Evolutionary conservation across 108 stramenopile species (phyloP).

Genomic region (Pseudonitzschia delicatissima): DNA sequence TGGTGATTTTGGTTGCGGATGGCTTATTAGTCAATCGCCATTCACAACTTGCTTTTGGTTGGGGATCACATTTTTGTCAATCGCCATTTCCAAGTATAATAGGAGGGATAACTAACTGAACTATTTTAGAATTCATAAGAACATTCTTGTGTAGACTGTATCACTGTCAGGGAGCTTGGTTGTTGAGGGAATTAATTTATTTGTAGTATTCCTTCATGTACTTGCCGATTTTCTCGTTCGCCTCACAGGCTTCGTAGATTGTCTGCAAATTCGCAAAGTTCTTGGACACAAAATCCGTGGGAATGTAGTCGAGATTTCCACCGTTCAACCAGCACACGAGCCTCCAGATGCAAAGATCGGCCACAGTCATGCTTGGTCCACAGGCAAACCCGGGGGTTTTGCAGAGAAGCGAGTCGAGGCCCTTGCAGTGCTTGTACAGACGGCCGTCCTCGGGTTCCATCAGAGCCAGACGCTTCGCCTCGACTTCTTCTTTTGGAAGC

Average conservation of each 20-base stretch:
- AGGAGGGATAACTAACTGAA: neutral
- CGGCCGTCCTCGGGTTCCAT: slow-evolving; percentile 13
- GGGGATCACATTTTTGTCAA: no score
- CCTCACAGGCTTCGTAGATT: neutral
- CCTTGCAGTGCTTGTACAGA: slow-evolving; percentile 5
- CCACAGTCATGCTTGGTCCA: slow-evolving; percentile 9
- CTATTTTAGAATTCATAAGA: neutral
- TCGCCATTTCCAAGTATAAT: neutral
- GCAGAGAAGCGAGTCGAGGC: slow-evolving; percentile 8
- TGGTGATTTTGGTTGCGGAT: no score
- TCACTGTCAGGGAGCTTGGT: neutral
- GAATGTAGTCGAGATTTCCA: slow-evolving; percentile 11
- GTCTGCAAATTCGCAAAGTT: neutral
- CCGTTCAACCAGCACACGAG: neutral
- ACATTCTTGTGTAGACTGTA: neutral
- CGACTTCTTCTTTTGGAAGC: neutral
- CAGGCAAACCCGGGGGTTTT: neutral
- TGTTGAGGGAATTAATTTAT: neutral
- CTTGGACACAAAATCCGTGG: neutral
- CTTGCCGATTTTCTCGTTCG: slow-evolving; percentile 1
- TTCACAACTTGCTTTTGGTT: no score
- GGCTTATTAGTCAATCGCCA: no score
- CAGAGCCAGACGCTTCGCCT: neutral
- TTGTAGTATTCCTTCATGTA: slow-evolving; percentile 3
- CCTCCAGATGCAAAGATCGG: slow-evolving; percentile 11